phyloP scores from a whole-genome alignment of 2,329 filamentous ascomycete species.

The Fusarium coffeatum region DNA sequence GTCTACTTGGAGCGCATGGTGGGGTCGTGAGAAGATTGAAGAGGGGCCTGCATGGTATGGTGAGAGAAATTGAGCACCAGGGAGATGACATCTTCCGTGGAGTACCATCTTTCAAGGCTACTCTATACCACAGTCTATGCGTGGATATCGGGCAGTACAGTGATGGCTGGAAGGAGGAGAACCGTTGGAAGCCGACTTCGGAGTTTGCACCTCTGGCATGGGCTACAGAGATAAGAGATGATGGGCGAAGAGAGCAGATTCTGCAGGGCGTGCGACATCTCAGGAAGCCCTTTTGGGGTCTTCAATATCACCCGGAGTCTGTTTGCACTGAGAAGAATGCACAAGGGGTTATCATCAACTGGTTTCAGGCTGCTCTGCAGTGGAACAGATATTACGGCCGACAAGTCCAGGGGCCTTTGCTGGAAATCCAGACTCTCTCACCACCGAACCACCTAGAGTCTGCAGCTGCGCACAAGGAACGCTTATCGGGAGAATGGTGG shows the following conservation, averaged over 20 bases:
- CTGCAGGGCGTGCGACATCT: constrained; percentile 82
- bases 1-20: constrained; percentile 76
- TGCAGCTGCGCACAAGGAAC: constrained; percentile 30
- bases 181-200: constrained; percentile 57
- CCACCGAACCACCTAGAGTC: constrained; percentile 43
- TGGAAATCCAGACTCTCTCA: constrained; percentile 43
- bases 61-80: constrained; percentile 73
- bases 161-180: constrained; percentile 33
- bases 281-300: constrained; percentile 80
- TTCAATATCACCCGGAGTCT: constrained; percentile 93
- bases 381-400: constrained; percentile 64
- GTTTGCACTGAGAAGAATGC: constrained; percentile 80
- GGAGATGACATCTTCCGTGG: constrained; percentile 72
- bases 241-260: constrained; percentile 61
- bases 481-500: constrained; percentile 27
- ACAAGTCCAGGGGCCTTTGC: constrained; percentile 16
- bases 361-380: constrained; percentile 73
- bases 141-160: constrained; percentile 62
- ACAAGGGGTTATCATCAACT: constrained; percentile 74
- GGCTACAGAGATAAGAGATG: constrained; percentile 61
- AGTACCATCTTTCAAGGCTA: constrained; percentile 72
- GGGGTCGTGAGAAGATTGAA: constrained; percentile 72
- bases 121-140: constrained; percentile 78
- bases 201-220: constrained; percentile 71
- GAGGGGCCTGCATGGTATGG: constrained; percentile 85